These are phyloP conservation scores for Metschnikowia lunata DNA, from an alignment of 805 yeast species.

Conservation along the genomic window DNA sequence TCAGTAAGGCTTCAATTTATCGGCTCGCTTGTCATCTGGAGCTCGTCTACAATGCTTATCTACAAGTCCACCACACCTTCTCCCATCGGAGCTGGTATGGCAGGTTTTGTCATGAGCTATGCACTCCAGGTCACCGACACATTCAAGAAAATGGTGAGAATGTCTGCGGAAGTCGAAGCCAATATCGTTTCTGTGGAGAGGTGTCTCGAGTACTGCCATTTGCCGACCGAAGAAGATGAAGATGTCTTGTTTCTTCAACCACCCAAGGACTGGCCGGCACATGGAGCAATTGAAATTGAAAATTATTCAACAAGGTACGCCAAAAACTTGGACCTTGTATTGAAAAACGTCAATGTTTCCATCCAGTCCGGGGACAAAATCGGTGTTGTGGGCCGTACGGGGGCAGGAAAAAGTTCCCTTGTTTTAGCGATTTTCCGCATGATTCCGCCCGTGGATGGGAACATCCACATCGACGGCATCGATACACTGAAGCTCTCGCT, in stretches of 20 bases:
- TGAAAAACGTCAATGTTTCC: slow-evolving; percentile 60
- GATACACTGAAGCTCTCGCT: slow-evolving; percentile 15
- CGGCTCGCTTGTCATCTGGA: slow-evolving; percentile 52
- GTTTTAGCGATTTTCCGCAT: slow-evolving; percentile 24
- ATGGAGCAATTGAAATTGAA: slow-evolving; percentile 8
- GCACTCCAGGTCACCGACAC: slow-evolving; percentile 53
- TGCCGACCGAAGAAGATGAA: slow-evolving; percentile 37
- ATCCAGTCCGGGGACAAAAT: slow-evolving; percentile 76
- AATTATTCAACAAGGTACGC: slow-evolving; percentile 83
- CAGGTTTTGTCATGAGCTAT: slow-evolving; percentile 63
- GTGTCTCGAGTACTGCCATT: slow-evolving; percentile 53
- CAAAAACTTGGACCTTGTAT: slow-evolving; percentile 71
- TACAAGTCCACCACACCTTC: slow-evolving; percentile 33
- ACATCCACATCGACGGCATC: slow-evolving; percentile 19
- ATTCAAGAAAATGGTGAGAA: slow-evolving; percentile 53
- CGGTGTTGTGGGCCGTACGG: slow-evolving; percentile 94
- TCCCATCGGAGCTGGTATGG: slow-evolving; percentile 53
- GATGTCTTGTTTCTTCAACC: slow-evolving; percentile 1
- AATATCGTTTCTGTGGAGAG: slow-evolving; percentile 66
- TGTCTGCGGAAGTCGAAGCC: slow-evolving; percentile 60
- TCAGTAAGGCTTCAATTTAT: slow-evolving; percentile 57
- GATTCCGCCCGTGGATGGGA: slow-evolving; percentile 19
- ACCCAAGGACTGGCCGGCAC: slow-evolving; percentile 13
- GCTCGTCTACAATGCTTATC: slow-evolving; percentile 46
- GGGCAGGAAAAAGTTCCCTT: slow-evolving; percentile 36